phyloP scores from a whole-genome alignment of 2,329 filamentous ascomycete genomes.

The Calonectria henricotiae region DNA sequence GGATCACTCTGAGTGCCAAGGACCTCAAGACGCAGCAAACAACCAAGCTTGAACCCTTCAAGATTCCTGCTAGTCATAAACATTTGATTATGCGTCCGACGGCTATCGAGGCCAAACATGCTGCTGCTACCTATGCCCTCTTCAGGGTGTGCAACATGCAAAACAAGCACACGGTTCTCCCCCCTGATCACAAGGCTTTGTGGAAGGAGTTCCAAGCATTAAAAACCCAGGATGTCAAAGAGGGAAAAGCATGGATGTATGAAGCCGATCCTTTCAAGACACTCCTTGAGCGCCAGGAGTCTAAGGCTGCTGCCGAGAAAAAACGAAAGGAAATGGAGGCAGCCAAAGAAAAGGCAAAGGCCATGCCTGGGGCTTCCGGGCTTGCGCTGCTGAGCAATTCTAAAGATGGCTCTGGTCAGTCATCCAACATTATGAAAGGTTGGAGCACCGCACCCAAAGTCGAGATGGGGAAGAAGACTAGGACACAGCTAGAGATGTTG shows the following conservation, averaged over 20 bases:
- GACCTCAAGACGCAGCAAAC: conserved; percentile 89
- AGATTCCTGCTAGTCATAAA: conserved; percentile 83
- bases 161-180: conserved; percentile 95
- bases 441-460: conserved; percentile 92
- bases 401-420: conserved; percentile 53
- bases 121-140: conserved; percentile 91
- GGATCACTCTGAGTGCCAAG: conserved; percentile 82
- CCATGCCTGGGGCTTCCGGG: conserved; percentile 73
- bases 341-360: conserved; percentile 78
- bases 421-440: conserved; percentile 74
- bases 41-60: conserved; percentile 84
- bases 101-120: conserved; percentile 92
- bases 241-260: conserved; percentile 90
- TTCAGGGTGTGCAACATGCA: conserved; percentile 96
- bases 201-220: conserved; percentile 93
- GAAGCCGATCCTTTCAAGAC: conserved; percentile 94
- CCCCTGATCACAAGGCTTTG: conserved; percentile 88
- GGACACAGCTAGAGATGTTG: conserved; percentile 84
- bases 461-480: conserved; percentile 89
- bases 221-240: conserved; percentile 85
- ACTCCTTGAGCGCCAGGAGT: conserved; percentile 84
- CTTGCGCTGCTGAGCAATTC: conserved; percentile 68
- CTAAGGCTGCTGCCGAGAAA: conserved; percentile 83
- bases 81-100: conserved; percentile 84
- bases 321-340: conserved; percentile 81